Evolutionary conservation across 179 eudicot species (phyloP).

Genomic region (Drosera spatulata): DNA sequence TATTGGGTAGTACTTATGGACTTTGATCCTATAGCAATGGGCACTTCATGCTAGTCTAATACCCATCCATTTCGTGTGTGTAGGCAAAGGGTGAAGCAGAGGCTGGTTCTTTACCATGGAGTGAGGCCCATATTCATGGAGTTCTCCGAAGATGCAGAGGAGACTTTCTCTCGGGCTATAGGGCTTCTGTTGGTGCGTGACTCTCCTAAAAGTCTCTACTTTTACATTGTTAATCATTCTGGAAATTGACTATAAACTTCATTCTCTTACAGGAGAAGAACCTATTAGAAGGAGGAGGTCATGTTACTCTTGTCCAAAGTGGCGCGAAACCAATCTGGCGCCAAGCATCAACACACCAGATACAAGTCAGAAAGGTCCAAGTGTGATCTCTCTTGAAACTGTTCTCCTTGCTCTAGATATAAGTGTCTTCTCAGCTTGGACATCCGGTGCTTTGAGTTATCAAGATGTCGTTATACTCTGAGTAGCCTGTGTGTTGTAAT

Average conservation of each 20-base stretch:
- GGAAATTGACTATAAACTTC: not conserved
- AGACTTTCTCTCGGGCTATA: slow-evolving; percentile 78
- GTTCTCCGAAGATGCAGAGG: slow-evolving; percentile 89
- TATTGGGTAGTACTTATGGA: no score
- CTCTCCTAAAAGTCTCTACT: not conserved
- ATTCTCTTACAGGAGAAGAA: slow-evolving; percentile 45
- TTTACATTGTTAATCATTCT: no score
- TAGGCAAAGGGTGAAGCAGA: slow-evolving; percentile 85
- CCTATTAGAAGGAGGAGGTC: slow-evolving; percentile 49
- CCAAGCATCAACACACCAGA: slow-evolving; percentile 83
- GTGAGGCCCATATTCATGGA: slow-evolving; percentile 87
- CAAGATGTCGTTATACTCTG: no score
- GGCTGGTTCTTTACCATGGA: slow-evolving; percentile 74
- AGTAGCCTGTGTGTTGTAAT: no score
- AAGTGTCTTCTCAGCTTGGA: no score
- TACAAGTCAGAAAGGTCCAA: slow-evolving; percentile 84
- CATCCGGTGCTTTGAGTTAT: no score
- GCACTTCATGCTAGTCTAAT: no score
- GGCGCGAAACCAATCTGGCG: slow-evolving; percentile 99
- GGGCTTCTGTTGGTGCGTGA: slow-evolving; percentile 57
- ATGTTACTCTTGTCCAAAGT: slow-evolving; percentile 88
- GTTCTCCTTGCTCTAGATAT: no score
- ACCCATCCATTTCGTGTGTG: slow-evolving; percentile 1
- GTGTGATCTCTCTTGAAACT: slow-evolving; percentile 19
- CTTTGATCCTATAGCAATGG: no score